Evolutionary conservation across 148 eudicot genomes (phyloP), one percentile per base, ranked within the genome.

Genomic region (Amaranthus palmeri): DNA sequence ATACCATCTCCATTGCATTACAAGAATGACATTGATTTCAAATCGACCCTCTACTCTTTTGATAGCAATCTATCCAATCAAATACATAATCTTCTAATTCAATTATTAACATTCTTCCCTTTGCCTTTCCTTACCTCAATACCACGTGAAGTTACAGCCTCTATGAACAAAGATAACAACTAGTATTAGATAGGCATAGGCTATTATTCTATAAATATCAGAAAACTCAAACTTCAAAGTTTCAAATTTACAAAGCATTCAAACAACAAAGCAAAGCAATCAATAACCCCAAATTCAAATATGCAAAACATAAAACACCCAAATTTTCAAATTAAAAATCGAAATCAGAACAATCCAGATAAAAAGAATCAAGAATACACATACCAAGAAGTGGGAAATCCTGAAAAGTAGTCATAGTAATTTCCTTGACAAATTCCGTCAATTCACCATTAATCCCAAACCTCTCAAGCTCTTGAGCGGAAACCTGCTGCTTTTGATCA

Each of bases 381-480:
- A 17, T 57, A 91, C 98, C 95, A 75, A 81, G 79, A 69, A 91
- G 68, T 0, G 96, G 98, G 69, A 93, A 93, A 81, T 90, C 92
- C 49, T 79, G 82, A 58, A 93, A 93, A 40, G 98, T 93, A 59
- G 65, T 73, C 40, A 78, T 61, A 3, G 84, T 81, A 57, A 93
- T 90, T 70, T 77, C 89, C 77, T 88, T 80, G 6, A 93, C 95
- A 76, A 93, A 93, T 73, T 93, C 96, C 70, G 89, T 80, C 82
- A 93, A 70, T 60, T 93, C 98, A 65, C 90, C 96, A 17, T 89
- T 86, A 59, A 93, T 84, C 10, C 98, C 98, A 69, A 81, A 93
- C 75, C 25, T 77, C 81, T 81, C 80, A 52, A 93, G 85, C 81
- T 88, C 92, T 60, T 75, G 80, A 42, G 18, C 45, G 7, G 82